phyloP scores from a whole-genome alignment of 176 grass and related monocot genomes.

The Ananas comosus region DNA sequence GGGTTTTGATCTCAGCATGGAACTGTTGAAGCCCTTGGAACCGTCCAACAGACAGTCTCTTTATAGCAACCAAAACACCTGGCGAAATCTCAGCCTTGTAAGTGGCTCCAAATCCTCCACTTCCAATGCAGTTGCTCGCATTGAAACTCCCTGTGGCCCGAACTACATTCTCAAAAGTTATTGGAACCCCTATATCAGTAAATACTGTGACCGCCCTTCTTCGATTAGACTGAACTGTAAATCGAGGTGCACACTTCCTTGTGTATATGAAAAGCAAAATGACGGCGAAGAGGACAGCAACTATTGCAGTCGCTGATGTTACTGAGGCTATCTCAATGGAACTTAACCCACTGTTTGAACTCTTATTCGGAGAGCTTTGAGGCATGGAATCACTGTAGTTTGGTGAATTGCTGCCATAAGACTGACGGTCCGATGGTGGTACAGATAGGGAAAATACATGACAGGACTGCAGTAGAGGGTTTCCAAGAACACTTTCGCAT shows the following conservation, averaged over 20 bases:
- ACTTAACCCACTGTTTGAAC: slow-evolving; percentile 53
- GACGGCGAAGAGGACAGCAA: slow-evolving; percentile 87
- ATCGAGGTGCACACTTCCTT: slow-evolving; percentile 67
- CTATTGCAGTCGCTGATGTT: slow-evolving; percentile 83
- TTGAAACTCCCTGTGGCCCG: slow-evolving; percentile 90
- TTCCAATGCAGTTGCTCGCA: slow-evolving; percentile 93
- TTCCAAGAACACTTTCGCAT: slow-evolving; percentile 77
- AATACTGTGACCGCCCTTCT: slow-evolving; percentile 70
- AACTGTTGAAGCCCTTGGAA: slow-evolving; percentile 88
- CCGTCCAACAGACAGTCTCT: slow-evolving; percentile 80
- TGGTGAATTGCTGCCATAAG: slow-evolving; percentile 34
- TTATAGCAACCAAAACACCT: slow-evolving; percentile 88
- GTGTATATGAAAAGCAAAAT: slow-evolving; percentile 86
- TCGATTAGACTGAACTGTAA: slow-evolving; percentile 42
- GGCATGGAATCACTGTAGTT: slow-evolving; percentile 35
- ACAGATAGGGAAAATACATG: slow-evolving; percentile 54
- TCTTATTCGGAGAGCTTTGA: slow-evolving; percentile 34
- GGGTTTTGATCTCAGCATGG: slow-evolving; percentile 94
- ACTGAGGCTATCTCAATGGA: slow-evolving; percentile 93
- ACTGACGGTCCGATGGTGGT: slow-evolving; percentile 45
- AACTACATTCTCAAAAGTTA: slow-evolving; percentile 76
- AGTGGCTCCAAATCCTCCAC: slow-evolving; percentile 90
- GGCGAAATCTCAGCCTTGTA: slow-evolving; percentile 97
- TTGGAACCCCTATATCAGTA: slow-evolving; percentile 60
- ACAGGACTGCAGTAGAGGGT: slow-evolving; percentile 87